These are phyloP conservation scores for Mimosa pudica DNA, from an alignment of 306 rosid species.

Conservation along the genomic window DNA sequence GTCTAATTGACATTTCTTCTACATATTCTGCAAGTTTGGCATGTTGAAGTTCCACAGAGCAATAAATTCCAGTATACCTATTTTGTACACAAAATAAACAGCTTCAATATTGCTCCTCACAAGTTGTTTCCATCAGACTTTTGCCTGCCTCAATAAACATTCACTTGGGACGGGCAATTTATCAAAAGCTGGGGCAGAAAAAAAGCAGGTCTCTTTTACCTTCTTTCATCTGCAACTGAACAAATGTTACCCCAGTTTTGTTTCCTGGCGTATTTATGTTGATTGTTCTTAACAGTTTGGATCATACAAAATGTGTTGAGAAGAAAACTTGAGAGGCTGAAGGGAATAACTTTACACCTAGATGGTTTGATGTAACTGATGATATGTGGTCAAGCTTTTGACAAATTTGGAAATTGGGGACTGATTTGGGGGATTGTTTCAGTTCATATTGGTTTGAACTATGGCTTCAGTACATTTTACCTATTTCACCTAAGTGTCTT, in stretches of 20 bases:
- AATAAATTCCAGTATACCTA: constrained; percentile 74
- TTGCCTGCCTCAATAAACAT: constrained; percentile 72
- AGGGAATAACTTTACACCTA: no score
- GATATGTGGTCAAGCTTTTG: no score
- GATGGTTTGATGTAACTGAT: no score
- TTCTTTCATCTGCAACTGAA: neutral
- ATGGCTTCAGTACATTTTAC: no score
- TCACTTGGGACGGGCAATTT: constrained; percentile 75
- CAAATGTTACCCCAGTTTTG: neutral
- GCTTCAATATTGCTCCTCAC: constrained; percentile 72
- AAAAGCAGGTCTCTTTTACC: constrained; percentile 58
- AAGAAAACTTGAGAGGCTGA: neutral
- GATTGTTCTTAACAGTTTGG: constrained; percentile 51
- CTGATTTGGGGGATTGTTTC: no score
- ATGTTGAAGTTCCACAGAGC: constrained; percentile 57
- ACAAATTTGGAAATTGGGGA: no score
- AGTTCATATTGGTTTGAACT: no score
- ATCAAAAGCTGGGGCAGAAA: constrained; percentile 66
- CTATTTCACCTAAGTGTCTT: no score
- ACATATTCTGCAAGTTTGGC: constrained; percentile 60
- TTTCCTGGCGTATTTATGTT: neutral
- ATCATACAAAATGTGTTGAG: constrained; percentile 80
- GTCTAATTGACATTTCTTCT: neutral
- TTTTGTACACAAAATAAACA: constrained; percentile 80
- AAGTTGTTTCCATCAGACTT: constrained; percentile 75